A percentile compares a stretch with the other conserved stretches of the same genome.
Evolutionary conservation across 1,284 basidiomycete genomes (phyloP).

Genomic region (Inonotus obliquus): DNA sequence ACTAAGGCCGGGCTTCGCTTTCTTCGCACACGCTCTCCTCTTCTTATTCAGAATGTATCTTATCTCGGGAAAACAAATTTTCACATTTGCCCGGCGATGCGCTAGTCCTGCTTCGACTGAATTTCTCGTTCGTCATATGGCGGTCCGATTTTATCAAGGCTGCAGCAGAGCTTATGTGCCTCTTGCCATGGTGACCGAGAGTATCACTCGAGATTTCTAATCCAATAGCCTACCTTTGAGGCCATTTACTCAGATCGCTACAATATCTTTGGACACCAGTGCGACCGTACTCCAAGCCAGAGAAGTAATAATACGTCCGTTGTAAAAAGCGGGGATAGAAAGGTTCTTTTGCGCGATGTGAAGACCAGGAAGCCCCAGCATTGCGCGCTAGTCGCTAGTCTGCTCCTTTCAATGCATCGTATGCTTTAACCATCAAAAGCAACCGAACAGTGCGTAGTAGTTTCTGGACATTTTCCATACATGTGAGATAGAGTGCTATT

Average conservation of each 20-base stretch:
- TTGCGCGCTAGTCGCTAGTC: too few species aligned
- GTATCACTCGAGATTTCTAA: neutral
- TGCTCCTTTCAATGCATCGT: too few species aligned
- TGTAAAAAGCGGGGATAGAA: neutral
- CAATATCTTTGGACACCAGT: neutral
- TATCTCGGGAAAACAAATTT: neutral
- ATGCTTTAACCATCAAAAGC: too few species aligned
- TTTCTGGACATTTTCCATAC: too few species aligned
- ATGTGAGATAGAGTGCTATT: too few species aligned
- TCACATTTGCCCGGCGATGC: too few species aligned
- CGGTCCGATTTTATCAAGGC: neutral
- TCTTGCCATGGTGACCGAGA: neutral
- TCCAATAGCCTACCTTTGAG: neutral
- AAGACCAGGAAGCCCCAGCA: too few species aligned
- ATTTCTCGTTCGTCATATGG: too few species aligned
- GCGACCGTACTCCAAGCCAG: neutral
- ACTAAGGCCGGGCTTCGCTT: conserved; percentile 56
- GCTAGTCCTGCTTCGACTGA: too few species aligned
- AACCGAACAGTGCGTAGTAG: too few species aligned
- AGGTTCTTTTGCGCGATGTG: too few species aligned
- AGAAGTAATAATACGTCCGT: neutral
- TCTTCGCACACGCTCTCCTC: conserved; percentile 48
- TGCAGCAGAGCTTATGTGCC: conserved; percentile 2
- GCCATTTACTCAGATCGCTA: neutral
- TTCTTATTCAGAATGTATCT: neutral